phyloP scores from a whole-genome alignment of 2,329 filamentous ascomycete genomes.

The Pseudogymnoascus sp. region DNA sequence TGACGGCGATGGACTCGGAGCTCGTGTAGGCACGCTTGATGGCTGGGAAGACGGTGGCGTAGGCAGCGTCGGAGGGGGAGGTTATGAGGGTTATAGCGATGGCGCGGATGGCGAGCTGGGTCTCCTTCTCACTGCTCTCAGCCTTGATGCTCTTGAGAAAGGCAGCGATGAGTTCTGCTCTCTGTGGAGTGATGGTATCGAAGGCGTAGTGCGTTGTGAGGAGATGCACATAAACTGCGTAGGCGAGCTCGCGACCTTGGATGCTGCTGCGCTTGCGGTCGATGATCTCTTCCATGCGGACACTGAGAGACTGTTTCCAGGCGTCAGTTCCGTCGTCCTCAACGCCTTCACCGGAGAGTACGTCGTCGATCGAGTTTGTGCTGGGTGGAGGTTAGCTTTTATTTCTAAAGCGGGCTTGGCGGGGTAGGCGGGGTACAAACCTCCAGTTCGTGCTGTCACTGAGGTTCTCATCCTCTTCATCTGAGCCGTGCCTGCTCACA shows the following conservation, averaged over 20 bases:
- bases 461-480: slow-evolving; percentile 43
- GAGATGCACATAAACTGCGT: slow-evolving; percentile 49
- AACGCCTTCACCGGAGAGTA: slow-evolving; percentile 35
- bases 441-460: slow-evolving; percentile 48
- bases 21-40: slow-evolving; percentile 53
- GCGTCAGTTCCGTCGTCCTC: slow-evolving; percentile 41
- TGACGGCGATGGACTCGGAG: slow-evolving; percentile 46
- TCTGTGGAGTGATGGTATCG: slow-evolving; percentile 46
- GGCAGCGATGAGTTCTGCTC: slow-evolving; percentile 48
- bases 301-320: slow-evolving; percentile 49
- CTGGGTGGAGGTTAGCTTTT: slow-evolving; percentile 18
- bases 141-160: slow-evolving; percentile 55
- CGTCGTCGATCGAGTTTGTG: slow-evolving; percentile 42
- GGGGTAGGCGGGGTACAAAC: slow-evolving; percentile 23
- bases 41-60: slow-evolving; percentile 45
- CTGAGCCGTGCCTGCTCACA: slow-evolving; percentile 41
- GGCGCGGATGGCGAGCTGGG: slow-evolving; percentile 45
- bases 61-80: slow-evolving; percentile 49
- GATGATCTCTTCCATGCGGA: slow-evolving; percentile 54
- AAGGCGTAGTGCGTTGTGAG: slow-evolving; percentile 53
- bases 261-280: slow-evolving; percentile 61
- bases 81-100: slow-evolving; percentile 57
- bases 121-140: slow-evolving; percentile 55
- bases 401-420: not conserved
- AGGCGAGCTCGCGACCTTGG: slow-evolving; percentile 51